Evolutionary conservation across 2,329 filamentous ascomycete species (phyloP), one percentile per base, ranked within the genome.

Genomic region (Fusarium sp.): DNA sequence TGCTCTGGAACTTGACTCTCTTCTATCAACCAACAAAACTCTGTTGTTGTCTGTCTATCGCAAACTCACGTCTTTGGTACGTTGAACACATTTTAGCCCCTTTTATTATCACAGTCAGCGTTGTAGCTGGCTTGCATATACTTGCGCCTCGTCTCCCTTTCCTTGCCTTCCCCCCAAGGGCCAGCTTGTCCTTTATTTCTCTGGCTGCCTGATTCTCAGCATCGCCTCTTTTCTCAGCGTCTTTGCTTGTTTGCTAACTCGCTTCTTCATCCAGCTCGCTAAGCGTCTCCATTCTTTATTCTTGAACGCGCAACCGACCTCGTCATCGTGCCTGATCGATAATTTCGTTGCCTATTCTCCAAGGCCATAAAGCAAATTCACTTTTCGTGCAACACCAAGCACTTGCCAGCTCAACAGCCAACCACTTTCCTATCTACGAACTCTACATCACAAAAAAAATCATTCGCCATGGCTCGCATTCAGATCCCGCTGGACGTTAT

Each of bases 401-500:
- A 58, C 61, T 53, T 50, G 60, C 46, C 20, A 31, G 54, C 49
- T 63, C 54, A 51, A 49, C 44, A 42, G 61, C 59, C 51, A 50
- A 66, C 53, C 53, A 29, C 31, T 34, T 25, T 53, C 49, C 59
- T 20, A 55, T 59, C 31, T 65, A 67, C 64, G 44, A 67, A 67
- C 55, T 61, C 16, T 65, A 36, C 57, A 64, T 25, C 53, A 51
- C 61, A 54, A 50, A 5, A 31, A 29, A 38, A 40, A 61, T 62
- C 63, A 46, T 46, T 71, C 73, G 74, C 68, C 68, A 97, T 97
- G 93, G 86, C 92, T 74, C 89, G 93, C 80, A 93, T 98, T 78
- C 92, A 93, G 85, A 96, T 99, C 74, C 96, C 96, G 62, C 86
- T 98, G 76, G 94, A 97, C 81, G 89, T 91, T 77, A 83, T 98